A percentile compares a stretch with the other conserved stretches of the same genome.
Evolutionary conservation across 768 basidiomycete genomes (phyloP).

Genomic region (Harrya chromipes): DNA sequence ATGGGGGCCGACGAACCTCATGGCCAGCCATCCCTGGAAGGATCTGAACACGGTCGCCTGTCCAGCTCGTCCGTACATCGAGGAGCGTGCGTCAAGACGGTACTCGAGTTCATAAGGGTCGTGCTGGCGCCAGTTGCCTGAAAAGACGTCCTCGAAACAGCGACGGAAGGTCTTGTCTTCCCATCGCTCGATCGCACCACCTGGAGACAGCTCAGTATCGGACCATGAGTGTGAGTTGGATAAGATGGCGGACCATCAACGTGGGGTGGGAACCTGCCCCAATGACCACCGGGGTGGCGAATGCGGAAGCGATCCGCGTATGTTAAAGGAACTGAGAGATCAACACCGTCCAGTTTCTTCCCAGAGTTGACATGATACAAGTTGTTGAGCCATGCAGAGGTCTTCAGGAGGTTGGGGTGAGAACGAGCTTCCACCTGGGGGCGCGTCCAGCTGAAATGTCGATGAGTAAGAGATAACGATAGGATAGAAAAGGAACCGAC

Average conservation of each 20-base stretch:
- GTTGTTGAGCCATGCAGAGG: conserved; percentile 58
- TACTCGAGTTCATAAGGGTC: conserved; percentile 64
- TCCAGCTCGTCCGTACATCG: conserved; percentile 56
- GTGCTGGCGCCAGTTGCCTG: conserved; percentile 59
- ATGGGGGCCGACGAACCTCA: conserved; percentile 43
- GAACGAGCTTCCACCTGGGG: conserved; percentile 67
- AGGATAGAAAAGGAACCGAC: conserved; percentile 35
- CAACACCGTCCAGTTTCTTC: conserved; percentile 46
- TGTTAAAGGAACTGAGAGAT: conserved; percentile 56
- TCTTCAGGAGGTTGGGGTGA: conserved; percentile 61
- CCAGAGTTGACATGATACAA: conserved; percentile 50
- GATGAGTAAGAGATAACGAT: neutral
- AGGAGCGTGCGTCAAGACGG: conserved; percentile 57
- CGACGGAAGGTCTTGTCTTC: conserved; percentile 56
- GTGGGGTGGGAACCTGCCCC: conserved; percentile 54
- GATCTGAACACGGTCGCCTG: conserved; percentile 56
- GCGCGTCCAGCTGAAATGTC: conserved; percentile 39
- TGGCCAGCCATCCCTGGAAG: conserved; percentile 77
- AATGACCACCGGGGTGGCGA: conserved; percentile 59
- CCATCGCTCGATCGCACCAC: conserved; percentile 75
- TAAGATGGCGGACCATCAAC: conserved; percentile 44
- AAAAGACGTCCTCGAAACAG: conserved; percentile 61
- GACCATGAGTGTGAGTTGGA: neutral
- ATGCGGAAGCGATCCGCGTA: conserved; percentile 79
- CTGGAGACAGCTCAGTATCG: conserved; percentile 28